Base-by-base conservation (phyloP, 139 green algal species). In the Haematococcus sp. region DNA sequence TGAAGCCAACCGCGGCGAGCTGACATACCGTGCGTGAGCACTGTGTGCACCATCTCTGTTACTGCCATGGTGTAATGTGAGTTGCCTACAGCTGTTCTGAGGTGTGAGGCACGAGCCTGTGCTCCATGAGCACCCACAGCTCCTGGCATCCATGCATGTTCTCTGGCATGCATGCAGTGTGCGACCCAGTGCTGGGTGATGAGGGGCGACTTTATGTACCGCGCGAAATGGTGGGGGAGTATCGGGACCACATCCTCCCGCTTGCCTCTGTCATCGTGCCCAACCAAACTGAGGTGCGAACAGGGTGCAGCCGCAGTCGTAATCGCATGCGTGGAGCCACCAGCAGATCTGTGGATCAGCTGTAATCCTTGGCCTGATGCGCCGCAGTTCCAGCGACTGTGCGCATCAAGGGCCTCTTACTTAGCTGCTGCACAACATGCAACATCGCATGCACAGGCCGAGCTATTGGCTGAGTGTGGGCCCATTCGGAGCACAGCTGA, bases 181-280 rank as follows among this genome's bases (percentile, higher is more conserved):
- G 95, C 71, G 95, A 98, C 75, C 95, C 95, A 0, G 95, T 98
- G 2, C 79, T 97, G 83, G 95, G 95, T 4, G 95, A 98, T 40
- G 75, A 98, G 51, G 95, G 92, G 4, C 75, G 76, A 15, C 69
- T 98, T 54, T 98, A 98, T 75, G 82, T 95, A 0, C 43, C 67
- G 4, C 68, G 76, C 16, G 91, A 96, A 19, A 65, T 98, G 30
- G 83, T 95, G 17, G 63, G 79, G 0, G 82, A 88, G 0, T 98
- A 94, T 75, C 70, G 44, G 0, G 31, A 79, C 15, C 28, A 75
- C 27, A 84, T 98, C 7, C 63, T 95, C 16, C 84, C 90, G 0
- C 67, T 93, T 1, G 90, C 91, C 0, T 83, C 75, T 1, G 56
- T 97, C 0, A 34, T 98, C 27, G 94, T 91, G 1, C 94, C 94